A percentile compares a stretch with the other conserved stretches of the same genome.
phyloP scores from a whole-genome alignment of 331 rosid genomes.

The Telfairia occidentalis region DNA sequence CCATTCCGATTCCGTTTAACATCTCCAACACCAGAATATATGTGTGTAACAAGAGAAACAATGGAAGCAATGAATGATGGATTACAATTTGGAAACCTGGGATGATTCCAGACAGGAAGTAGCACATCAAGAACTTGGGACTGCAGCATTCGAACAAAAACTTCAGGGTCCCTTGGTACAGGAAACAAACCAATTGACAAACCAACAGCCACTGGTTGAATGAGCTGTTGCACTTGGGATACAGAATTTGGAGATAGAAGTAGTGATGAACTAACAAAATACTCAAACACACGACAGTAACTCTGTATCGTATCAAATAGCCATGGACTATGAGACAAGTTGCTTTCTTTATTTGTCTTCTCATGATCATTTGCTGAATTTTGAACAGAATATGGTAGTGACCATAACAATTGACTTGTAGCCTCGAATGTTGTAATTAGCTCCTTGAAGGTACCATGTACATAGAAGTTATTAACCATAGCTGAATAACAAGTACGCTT shows the following conservation, averaged over 20 bases:
- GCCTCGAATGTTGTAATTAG: slow-evolving; percentile 88
- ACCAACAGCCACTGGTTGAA: slow-evolving; percentile 94
- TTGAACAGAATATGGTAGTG: slow-evolving; percentile 50
- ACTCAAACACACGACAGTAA: slow-evolving; percentile 77
- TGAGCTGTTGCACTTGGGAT: slow-evolving; percentile 86
- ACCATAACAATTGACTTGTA: slow-evolving; percentile 94
- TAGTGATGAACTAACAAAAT: slow-evolving; percentile 84
- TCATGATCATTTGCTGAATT: slow-evolving; percentile 43
- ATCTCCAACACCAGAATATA: slow-evolving; percentile 95
- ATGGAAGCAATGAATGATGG: slow-evolving; percentile 74
- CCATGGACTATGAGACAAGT: slow-evolving; percentile 60
- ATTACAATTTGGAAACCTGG: slow-evolving; percentile 62
- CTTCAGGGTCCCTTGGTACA: slow-evolving; percentile 95
- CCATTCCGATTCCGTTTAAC: slow-evolving; percentile 71
- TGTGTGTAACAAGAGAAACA: slow-evolving; percentile 75
- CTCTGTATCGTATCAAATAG: slow-evolving; percentile 82
- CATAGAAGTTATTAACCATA: slow-evolving; percentile 88
- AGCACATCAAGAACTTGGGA: slow-evolving; percentile 88
- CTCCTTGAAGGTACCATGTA: slow-evolving; percentile 86
- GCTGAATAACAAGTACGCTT: slow-evolving; percentile 74
- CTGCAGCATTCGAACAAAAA: slow-evolving; percentile 89
- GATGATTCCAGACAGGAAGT: slow-evolving; percentile 87
- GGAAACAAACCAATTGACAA: slow-evolving; percentile 94
- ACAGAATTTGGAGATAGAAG: slow-evolving; percentile 75
- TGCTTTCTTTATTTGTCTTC: slow-evolving; percentile 56